phyloP scores from a whole-genome alignment of 176 grass and related monocot genomes.

The Puya raimondii region DNA sequence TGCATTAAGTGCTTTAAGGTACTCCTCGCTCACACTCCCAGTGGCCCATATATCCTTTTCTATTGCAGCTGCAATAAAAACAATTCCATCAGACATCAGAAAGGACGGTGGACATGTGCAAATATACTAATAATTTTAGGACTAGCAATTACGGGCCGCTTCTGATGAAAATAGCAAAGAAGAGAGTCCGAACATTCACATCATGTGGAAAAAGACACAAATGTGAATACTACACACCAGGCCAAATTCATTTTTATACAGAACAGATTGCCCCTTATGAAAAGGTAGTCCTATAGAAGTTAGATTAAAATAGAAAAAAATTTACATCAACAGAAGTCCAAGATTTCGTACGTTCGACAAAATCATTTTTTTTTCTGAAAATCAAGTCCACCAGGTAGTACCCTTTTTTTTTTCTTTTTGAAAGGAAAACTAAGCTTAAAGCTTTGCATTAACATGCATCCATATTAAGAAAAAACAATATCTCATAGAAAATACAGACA shows the following conservation, averaged over 20 bases:
- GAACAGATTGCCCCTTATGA: background rate
- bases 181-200: background rate
- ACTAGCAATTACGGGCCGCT: background rate
- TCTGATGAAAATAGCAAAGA: background rate
- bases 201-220: background rate
- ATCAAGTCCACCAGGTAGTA: too few species aligned
- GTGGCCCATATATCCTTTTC: conserved; percentile 96
- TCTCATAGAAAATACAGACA: background rate
- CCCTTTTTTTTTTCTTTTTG: background rate
- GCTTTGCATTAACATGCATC: too few species aligned
- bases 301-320: background rate
- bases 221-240: background rate
- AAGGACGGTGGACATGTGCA: background rate
- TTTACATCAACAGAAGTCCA: too few species aligned
- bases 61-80: conserved; percentile 72
- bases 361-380: too few species aligned
- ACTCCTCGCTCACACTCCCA: conserved; percentile 94
- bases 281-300: background rate
- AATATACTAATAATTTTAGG: background rate
- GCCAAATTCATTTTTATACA: background rate
- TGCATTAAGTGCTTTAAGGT: conserved; percentile 91
- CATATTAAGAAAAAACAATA: too few species aligned
- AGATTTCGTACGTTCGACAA: too few species aligned
- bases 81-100: conserved; percentile 16
- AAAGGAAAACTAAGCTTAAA: background rate